These are phyloP conservation scores for Daucus carota DNA, from an alignment of 129 eudicot species.

Conservation along the genomic window DH1_v3.0 NC_030386.2:21836501-21837000, in stretches of 20 bases:
- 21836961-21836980: not conserved
- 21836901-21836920: not conserved
- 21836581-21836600: slow-evolving; percentile 26
- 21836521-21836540: slow-evolving; percentile 4
- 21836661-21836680: too few species aligned
- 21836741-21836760: not conserved
- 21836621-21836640: not conserved
- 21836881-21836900: not conserved
- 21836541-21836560: slow-evolving; percentile 25
- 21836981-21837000: not conserved
- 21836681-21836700: not conserved
- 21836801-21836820: not conserved
- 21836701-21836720: not conserved
- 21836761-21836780: not conserved
- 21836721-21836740: too few species aligned
- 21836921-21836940: too few species aligned
- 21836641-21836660: slow-evolving; percentile 4
- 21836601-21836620: slow-evolving; percentile 20
- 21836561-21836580: slow-evolving; percentile 25
- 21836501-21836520: slow-evolving; percentile 19
- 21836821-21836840: slow-evolving; percentile 2
- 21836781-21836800: not conserved
- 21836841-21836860: slow-evolving; percentile 1
- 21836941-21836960: not conserved
- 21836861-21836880: not conserved